A percentile compares a stretch with the other conserved stretches of the same genome.
phyloP scores from a whole-genome alignment of 108 stramenopile species.

The Nitzschia sp. region DNA sequence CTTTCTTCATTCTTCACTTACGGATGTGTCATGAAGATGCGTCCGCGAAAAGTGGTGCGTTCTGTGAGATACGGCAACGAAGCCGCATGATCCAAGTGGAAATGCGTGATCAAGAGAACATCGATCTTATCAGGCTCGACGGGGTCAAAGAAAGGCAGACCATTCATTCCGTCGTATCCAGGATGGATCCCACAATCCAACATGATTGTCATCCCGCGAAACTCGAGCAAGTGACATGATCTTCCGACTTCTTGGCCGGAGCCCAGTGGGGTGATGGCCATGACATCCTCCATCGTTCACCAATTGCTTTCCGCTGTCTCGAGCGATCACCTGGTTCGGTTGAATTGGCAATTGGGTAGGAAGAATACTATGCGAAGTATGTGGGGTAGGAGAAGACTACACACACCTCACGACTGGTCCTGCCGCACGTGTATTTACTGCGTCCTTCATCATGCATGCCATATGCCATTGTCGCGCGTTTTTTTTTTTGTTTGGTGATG shows the following conservation, averaged over 20 bases:
- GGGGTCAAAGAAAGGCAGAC: conserved; percentile 85
- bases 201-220: conserved; percentile 91
- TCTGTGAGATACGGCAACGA: conserved; percentile 98
- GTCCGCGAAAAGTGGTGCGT: conserved; percentile 92
- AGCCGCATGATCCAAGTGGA: conserved; percentile 99
- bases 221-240: conserved; percentile 95
- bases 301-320: not conserved
- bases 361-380: no score
- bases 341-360: no score
- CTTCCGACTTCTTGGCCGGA: conserved; percentile 96
- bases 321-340: no score
- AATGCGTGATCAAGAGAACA: conserved; percentile 91
- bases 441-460: no score
- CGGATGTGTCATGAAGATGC: conserved; percentile 98
- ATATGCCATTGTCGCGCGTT: no score
- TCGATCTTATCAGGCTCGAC: conserved; percentile 89
- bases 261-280: conserved; percentile 79
- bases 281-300: conserved; percentile 66
- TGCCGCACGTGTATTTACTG: no score
- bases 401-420: no score
- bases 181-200: conserved; percentile 99
- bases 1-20: no score
- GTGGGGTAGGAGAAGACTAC: no score
- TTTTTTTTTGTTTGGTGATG: no score
- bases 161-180: conserved; percentile 93